Evolutionary conservation across 768 basidiomycete genomes (phyloP), one percentile per base, ranked within the genome.

Genomic region (Hydnomerulius pinastri): DNA sequence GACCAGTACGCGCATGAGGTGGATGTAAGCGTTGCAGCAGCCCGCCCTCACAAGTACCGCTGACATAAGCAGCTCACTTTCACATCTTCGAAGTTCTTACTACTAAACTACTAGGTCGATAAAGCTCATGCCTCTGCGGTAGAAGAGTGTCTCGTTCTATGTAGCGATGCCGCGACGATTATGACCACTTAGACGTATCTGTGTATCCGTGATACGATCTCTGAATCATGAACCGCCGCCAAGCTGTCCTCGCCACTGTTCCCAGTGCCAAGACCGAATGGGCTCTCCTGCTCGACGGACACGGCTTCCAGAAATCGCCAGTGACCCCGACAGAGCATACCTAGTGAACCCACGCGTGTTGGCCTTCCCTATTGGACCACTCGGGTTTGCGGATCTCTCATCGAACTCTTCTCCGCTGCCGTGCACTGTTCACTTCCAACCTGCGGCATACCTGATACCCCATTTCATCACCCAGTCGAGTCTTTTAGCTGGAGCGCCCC

Each of bases 371-470:
- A 53, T 72, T 40, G 79, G 79, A 25, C 75, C 74, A 4, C 60
- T 64, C 48, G 71, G 72, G 17, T 23, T 66, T 17, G n/a, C n/a
- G n/a, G n/a, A n/a, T n/a, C n/a, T n/a, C n/a, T n/a, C n/a, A n/a
- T n/a, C n/a, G n/a, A n/a, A 66, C 48, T 49, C 49, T 5, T 64
- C 70, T 12, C 71, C 70, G 49, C 41, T 72, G 25, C 41, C 53
- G 23, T 59, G 68, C 8, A 61, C 63, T 12, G 55, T 58, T 0
- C 45, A 55, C 4, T 60, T 71, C 13, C 68, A 69, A 24, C 59
- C 72, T 25, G 80, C 77, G 4, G 60, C 70, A 4, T 79, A 77
- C 60, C 66, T 86, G 2, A 58, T 78, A 7, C 85, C 85, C 9
- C 85, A 85, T 4, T 79, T 86, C 47, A 65, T 81, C 9, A 50